phyloP scores from a whole-genome alignment of 768 basidiomycete species.

The Rhodotorula toruloides region DNA sequence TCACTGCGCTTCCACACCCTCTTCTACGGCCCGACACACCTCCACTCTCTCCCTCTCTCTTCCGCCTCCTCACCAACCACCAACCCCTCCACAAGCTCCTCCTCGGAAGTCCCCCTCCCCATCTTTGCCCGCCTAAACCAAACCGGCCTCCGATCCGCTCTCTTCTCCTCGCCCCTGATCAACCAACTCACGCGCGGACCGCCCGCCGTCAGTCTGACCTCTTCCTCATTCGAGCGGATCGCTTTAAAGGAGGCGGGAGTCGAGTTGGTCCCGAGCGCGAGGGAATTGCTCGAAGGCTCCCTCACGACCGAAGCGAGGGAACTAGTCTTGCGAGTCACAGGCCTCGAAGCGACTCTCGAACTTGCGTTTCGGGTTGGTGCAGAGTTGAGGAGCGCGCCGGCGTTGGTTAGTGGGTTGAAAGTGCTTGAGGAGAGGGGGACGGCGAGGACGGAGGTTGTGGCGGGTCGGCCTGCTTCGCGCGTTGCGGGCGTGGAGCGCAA shows the following conservation, averaged over 20 bases:
- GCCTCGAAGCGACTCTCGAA: constrained; percentile 3
- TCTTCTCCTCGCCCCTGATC: constrained; percentile 21
- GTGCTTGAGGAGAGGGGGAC: neutral
- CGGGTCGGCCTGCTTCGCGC: no score
- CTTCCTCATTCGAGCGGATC: neutral
- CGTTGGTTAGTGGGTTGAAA: neutral
- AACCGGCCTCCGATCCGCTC: constrained; percentile 13
- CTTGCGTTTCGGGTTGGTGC: neutral
- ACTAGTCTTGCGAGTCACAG: neutral
- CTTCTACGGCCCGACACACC: constrained; percentile 4
- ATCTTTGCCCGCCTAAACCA: neutral
- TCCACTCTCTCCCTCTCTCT: neutral
- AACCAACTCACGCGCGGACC: constrained; percentile 20
- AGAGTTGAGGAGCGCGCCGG: neutral
- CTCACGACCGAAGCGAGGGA: no score
- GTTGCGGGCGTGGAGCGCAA: neutral
- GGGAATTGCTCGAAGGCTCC: neutral
- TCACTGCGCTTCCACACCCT: constrained; percentile 5
- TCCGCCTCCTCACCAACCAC: neutral
- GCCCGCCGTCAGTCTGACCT: constrained; percentile 11
- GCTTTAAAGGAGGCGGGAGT: neutral
- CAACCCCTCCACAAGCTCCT: neutral
- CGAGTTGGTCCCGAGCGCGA: neutral
- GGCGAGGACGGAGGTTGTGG: neutral
- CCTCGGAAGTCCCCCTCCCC: neutral